A percentile compares a stretch with the other conserved stretches of the same genome.
phyloP scores from a whole-genome alignment of 2,329 filamentous ascomycete species.

The Paraphaeosphaeria minitans region DNA sequence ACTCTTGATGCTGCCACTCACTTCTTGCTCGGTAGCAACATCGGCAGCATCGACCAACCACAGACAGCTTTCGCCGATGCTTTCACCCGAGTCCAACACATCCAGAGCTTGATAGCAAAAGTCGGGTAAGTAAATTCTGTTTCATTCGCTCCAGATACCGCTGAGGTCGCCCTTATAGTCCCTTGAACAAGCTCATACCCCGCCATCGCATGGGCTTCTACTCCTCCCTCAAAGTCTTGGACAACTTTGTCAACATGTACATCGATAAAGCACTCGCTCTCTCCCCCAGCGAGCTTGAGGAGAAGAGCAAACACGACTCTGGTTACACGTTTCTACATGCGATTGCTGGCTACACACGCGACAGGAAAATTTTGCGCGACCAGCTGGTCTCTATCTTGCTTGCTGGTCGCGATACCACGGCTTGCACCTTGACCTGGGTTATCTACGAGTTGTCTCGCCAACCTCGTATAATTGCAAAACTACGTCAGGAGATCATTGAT shows the following conservation, averaged over 20 bases:
- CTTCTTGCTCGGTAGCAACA: slow-evolving; percentile 80
- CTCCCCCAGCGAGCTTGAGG: slow-evolving; percentile 71
- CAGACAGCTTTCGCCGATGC: slow-evolving; percentile 75
- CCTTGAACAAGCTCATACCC: slow-evolving; percentile 67
- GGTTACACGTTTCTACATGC: slow-evolving; percentile 87
- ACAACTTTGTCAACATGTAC: slow-evolving; percentile 76
- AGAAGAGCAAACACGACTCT: slow-evolving; percentile 72
- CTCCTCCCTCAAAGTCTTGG: slow-evolving; percentile 68
- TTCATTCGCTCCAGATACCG: no score
- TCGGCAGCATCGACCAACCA: slow-evolving; percentile 64
- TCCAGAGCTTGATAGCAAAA: slow-evolving; percentile 71
- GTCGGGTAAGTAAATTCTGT: slow-evolving; percentile 57
- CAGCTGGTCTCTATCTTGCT: slow-evolving; percentile 76
- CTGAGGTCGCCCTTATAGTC: slow-evolving; percentile 47
- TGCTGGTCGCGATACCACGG: slow-evolving; percentile 87
- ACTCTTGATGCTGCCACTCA: slow-evolving; percentile 86
- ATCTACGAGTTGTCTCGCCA: slow-evolving; percentile 80
- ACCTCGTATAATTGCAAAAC: slow-evolving; percentile 68
- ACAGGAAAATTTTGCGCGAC: slow-evolving; percentile 73
- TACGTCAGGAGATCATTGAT: slow-evolving; percentile 74
- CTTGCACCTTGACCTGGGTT: slow-evolving; percentile 77
- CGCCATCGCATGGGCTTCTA: slow-evolving; percentile 65
- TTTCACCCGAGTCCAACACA: slow-evolving; percentile 77
- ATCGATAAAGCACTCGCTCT: slow-evolving; percentile 76
- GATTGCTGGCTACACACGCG: slow-evolving; percentile 77